Conservation (phyloP, 345 rosid genomes). For the Carallia pectinifolia region DNA sequence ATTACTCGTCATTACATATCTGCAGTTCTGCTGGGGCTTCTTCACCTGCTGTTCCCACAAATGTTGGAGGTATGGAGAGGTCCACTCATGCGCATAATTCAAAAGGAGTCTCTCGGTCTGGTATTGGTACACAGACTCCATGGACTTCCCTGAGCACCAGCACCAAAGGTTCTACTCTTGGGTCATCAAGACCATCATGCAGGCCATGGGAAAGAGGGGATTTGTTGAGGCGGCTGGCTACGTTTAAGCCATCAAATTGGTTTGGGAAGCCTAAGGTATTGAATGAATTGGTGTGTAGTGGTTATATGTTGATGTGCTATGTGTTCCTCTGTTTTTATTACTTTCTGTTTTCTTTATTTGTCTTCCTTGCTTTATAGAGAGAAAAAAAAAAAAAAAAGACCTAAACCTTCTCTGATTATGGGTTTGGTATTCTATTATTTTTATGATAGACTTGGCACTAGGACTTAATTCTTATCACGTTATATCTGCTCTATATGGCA, state of each 20-base stretch:
- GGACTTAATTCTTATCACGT: background rate
- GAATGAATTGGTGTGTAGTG: background rate
- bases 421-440: no score
- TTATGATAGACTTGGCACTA: background rate
- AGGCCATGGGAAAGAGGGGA: conserved; percentile 99
- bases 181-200: conserved; percentile 66
- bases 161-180: conserved; percentile 51
- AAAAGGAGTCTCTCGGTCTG: conserved; percentile 54
- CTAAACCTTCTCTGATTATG: background rate
- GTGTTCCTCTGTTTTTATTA: no score
- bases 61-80: conserved; percentile 72
- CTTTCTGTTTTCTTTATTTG: no score
- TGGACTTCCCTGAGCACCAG: conserved; percentile 50
- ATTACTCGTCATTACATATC: background rate
- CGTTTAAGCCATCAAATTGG: conserved; percentile 93
- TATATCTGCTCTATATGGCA: no score
- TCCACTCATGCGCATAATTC: conserved; percentile 62
- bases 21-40: conserved; percentile 96
- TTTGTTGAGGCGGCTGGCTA: conserved; percentile 86
- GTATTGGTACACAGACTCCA: conserved; percentile 51
- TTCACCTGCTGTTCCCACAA: conserved; percentile 66
- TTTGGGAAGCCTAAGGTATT: conserved; percentile 85
- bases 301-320: background rate
- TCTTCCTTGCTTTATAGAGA: background rate
- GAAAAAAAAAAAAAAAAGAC: no score